These are phyloP conservation scores for Begonia fuchsioides DNA, from an alignment of 306 rosid genomes.

Conservation along the genomic window DNA sequence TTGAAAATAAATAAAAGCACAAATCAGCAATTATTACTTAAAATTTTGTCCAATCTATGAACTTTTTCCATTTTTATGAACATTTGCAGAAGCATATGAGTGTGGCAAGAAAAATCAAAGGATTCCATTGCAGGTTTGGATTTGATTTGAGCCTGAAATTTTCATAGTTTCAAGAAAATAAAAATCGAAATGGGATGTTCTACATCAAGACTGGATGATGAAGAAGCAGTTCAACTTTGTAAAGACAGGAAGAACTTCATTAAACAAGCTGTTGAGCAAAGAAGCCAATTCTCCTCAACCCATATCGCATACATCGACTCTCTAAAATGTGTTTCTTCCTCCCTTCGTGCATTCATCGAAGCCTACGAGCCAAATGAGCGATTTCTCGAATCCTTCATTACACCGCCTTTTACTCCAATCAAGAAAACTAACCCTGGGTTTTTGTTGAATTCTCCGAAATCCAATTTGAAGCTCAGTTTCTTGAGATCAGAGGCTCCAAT, in stretches of 20 bases:
- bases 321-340: slow-evolving; percentile 60
- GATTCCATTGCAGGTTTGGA: slow-evolving; percentile 27
- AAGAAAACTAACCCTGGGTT: slow-evolving; percentile 45
- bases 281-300: slow-evolving; percentile 53
- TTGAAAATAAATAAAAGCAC: slow-evolving; percentile 55
- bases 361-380: slow-evolving; percentile 42
- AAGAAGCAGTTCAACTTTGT: slow-evolving; percentile 81
- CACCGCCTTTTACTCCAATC: slow-evolving; percentile 44
- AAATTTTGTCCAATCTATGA: slow-evolving; percentile 12
- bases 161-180: slow-evolving; percentile 23
- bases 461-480: slow-evolving; percentile 47
- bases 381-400: slow-evolving; percentile 44
- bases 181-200: slow-evolving; percentile 79
- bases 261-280: slow-evolving; percentile 72
- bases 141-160: slow-evolving; percentile 40
- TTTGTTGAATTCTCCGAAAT: slow-evolving; percentile 47
- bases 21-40: slow-evolving; percentile 1
- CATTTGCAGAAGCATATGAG: slow-evolving; percentile 27
- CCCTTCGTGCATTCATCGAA: slow-evolving; percentile 63
- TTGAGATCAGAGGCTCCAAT: slow-evolving; percentile 60
- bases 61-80: background rate
- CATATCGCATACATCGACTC: slow-evolving; percentile 68
- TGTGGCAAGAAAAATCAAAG: slow-evolving; percentile 33
- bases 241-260: slow-evolving; percentile 74
- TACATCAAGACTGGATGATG: slow-evolving; percentile 68